Evolutionary conservation across 495 filamentous ascomycete genomes (phyloP).

Genomic region (Hypoxylon intermedium): DNA sequence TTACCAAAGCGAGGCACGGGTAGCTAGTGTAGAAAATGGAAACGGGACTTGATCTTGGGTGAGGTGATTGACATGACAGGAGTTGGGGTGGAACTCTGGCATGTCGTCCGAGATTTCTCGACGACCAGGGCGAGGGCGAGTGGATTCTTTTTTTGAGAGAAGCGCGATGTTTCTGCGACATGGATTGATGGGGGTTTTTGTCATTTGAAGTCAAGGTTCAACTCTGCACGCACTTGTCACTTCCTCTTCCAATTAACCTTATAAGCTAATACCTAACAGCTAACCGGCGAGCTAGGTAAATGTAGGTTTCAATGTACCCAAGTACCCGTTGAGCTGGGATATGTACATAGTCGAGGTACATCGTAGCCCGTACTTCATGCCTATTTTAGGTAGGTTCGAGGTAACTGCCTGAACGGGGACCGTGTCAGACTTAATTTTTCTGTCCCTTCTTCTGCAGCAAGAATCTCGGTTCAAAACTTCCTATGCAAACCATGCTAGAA

Average conservation of each 20-base stretch:
- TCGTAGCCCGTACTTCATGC: constrained; percentile 12
- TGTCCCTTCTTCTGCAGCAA: too few relatives aligned
- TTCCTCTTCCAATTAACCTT: constrained; percentile 1
- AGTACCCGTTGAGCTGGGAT: constrained; percentile 1
- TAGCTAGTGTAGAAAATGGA: constrained; percentile 8
- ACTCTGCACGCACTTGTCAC: neutral
- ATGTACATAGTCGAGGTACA: too few relatives aligned
- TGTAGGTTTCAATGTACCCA: too few relatives aligned
- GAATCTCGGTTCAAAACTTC: constrained; percentile 22
- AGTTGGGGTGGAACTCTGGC: constrained; percentile 32
- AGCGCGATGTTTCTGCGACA: constrained; percentile 24
- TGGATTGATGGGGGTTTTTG: neutral
- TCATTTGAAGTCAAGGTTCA: constrained; percentile 8
- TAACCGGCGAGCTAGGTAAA: neutral
- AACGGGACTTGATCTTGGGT: constrained; percentile 25
- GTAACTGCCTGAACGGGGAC: constrained; percentile 37
- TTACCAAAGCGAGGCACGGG: constrained; percentile 22
- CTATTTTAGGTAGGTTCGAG: constrained; percentile 31
- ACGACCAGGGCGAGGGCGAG: constrained; percentile 31
- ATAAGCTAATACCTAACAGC: neutral
- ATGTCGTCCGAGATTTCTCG: constrained; percentile 28
- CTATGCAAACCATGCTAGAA: too few relatives aligned
- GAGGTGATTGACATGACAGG: constrained; percentile 39
- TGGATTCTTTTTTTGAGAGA: constrained; percentile 14
- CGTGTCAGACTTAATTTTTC: constrained; percentile 23